A percentile compares a stretch with the other conserved stretches of the same genome.
Conservation (phyloP, 2,329 filamentous ascomycete genomes). For the Aspergillus candidus region DNA sequence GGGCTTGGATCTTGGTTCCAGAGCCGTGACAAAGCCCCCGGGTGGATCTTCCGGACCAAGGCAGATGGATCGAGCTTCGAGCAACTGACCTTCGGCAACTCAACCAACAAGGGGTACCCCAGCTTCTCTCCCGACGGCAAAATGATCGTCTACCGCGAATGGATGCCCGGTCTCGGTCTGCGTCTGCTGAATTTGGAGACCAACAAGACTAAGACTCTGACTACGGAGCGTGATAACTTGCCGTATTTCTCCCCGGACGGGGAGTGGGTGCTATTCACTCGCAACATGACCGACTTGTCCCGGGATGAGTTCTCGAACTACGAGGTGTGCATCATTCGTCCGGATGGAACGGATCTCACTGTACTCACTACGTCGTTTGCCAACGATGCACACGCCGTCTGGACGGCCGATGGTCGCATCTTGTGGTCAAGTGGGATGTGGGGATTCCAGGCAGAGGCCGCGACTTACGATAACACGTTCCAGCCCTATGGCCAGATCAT, state of each 20-base stretch:
- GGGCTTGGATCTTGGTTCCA: constrained; percentile 40
- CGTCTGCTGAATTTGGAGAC: constrained; percentile 23
- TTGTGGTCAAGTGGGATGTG: constrained; percentile 40
- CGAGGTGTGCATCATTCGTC: constrained; percentile 39
- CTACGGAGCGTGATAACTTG: constrained; percentile 36
- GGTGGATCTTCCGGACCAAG: constrained; percentile 18
- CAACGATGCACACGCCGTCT: constrained; percentile 43
- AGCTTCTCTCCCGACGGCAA: constrained; percentile 34
- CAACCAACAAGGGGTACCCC: constrained; percentile 37
- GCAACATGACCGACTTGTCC: constrained; percentile 20
- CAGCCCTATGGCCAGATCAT: constrained; percentile 44
- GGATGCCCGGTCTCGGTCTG: constrained; percentile 26
- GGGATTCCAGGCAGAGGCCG: constrained; percentile 40
- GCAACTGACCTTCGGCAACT: constrained; percentile 27
- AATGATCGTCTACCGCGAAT: constrained; percentile 34
- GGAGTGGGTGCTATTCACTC: constrained; percentile 35
- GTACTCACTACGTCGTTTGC: constrained; percentile 30
- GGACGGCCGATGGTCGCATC: constrained; percentile 39
- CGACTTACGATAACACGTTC: constrained; percentile 40
- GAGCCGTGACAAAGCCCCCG: constrained; percentile 21
- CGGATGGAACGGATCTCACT: constrained; percentile 35
- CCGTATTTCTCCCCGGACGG: constrained; percentile 38
- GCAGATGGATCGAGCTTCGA: constrained; percentile 23
- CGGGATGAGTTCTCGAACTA: constrained; percentile 22
- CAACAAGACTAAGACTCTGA: constrained; percentile 28